Percentiles rank a stretch among this genome's conserved stretches.
These are phyloP conservation scores for Panicum miliaceum DNA, from an alignment of 176 grass and related monocot species.

Conservation along the genomic window DNA sequence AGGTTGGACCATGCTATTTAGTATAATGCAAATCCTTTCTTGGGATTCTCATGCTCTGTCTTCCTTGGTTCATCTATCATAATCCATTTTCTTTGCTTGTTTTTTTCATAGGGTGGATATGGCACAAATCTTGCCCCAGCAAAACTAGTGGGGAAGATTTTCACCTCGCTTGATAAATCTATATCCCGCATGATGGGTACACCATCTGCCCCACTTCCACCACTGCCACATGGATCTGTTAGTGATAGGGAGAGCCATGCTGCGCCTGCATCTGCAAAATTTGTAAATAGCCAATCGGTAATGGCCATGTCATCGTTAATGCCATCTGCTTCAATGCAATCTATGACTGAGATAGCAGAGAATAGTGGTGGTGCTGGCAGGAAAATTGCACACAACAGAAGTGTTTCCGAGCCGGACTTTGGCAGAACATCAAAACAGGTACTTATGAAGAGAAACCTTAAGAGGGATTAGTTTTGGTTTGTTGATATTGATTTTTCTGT, in stretches of 20 bases:
- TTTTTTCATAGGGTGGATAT: slow-evolving; percentile 77
- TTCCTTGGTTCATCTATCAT: slow-evolving; percentile 5
- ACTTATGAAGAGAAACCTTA: slow-evolving; percentile 15
- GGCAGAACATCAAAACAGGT: slow-evolving; percentile 89
- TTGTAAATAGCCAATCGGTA: slow-evolving; percentile 82
- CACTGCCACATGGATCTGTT: slow-evolving; percentile 59
- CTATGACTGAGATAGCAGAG: slow-evolving; percentile 66
- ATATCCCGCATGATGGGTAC: slow-evolving; percentile 94
- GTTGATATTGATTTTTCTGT: slow-evolving; percentile 1
- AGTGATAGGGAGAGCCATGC: slow-evolving; percentile 65
- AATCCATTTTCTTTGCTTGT: slow-evolving; percentile 6
- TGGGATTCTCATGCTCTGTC: background rate
- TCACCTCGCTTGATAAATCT: slow-evolving; percentile 83
- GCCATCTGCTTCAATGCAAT: slow-evolving; percentile 70
- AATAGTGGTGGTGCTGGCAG: slow-evolving; percentile 59
- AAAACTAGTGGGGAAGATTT: slow-evolving; percentile 91
- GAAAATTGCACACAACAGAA: slow-evolving; percentile 75
- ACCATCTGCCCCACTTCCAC: slow-evolving; percentile 69
- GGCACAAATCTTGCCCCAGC: slow-evolving; percentile 76
- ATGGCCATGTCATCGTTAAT: slow-evolving; percentile 83
- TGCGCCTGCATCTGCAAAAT: slow-evolving; percentile 55
- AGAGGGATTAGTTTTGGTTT: slow-evolving; percentile 15
- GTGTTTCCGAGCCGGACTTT: slow-evolving; percentile 97
- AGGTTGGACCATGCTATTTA: slow-evolving; percentile 54
- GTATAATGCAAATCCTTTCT: slow-evolving; percentile 13